phyloP scores from a whole-genome alignment of 2,329 filamentous ascomycete genomes.

The Colletotrichum filicis region DNA sequence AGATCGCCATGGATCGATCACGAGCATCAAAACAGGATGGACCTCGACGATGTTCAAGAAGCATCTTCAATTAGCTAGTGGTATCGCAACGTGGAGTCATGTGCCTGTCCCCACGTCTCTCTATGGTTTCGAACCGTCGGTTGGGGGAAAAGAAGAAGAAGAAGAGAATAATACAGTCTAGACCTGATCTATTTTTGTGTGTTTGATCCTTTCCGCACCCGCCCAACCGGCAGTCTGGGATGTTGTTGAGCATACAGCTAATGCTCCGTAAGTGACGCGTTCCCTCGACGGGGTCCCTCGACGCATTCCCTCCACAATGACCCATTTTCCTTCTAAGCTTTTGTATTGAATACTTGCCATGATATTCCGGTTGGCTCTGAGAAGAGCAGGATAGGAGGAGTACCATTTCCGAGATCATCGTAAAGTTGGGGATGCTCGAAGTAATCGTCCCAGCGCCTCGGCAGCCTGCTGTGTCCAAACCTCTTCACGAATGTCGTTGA shows the following conservation, averaged over 20 bases:
- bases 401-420: background rate
- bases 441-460: background rate
- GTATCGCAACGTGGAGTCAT: background rate
- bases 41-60: background rate
- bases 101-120: background rate
- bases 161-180: background rate
- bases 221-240: background rate
- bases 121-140: background rate
- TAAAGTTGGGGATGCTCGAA: background rate
- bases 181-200: background rate
- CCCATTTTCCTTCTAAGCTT: background rate
- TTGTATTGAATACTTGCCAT: background rate
- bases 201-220: background rate
- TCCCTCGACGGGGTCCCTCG: background rate
- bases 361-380: background rate
- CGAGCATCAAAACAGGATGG: background rate
- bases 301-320: background rate
- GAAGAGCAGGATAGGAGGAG: background rate
- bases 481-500: background rate
- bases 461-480: background rate
- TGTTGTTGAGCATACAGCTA: background rate
- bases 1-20: background rate
- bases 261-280: background rate
- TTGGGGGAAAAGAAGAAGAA: background rate
- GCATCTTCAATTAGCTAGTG: background rate